phyloP scores from a whole-genome alignment of 2,329 filamentous ascomycete genomes.

The Clonostachys rosea region DNA sequence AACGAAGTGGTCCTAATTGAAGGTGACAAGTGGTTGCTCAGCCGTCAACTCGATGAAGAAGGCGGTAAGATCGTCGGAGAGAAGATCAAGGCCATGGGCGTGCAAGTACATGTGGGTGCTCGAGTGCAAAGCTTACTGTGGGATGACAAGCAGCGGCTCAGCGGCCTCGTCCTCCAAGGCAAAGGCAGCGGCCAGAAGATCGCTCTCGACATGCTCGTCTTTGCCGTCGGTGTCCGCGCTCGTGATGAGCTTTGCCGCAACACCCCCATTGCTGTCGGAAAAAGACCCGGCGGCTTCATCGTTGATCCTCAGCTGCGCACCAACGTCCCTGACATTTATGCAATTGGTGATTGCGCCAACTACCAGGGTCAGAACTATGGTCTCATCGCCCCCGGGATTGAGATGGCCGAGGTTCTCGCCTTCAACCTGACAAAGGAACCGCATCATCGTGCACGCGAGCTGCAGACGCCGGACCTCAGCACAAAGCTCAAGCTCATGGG shows the following conservation, averaged over 20 bases:
- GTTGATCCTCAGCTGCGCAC: conserved; percentile 65
- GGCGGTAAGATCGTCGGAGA: conserved; percentile 79
- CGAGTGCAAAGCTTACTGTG: conserved; percentile 70
- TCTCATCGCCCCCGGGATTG: conserved; percentile 82
- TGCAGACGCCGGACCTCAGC: conserved; percentile 81
- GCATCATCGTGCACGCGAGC: conserved; percentile 61
- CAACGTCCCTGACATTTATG: conserved; percentile 70
- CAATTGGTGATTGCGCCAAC: conserved; percentile 86
- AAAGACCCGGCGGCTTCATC: conserved; percentile 66
- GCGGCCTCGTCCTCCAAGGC: conserved; percentile 67
- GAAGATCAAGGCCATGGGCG: conserved; percentile 73
- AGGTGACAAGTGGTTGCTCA: conserved; percentile 77
- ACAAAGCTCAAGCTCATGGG: conserved; percentile 88
- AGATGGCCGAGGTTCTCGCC: conserved; percentile 88
- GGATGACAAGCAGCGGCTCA: conserved; percentile 62
- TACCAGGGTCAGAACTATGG: conserved; percentile 86
- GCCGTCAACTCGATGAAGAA: conserved; percentile 76
- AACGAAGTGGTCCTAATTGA: conserved; percentile 74
- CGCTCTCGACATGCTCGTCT: conserved; percentile 78
- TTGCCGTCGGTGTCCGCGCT: conserved; percentile 82
- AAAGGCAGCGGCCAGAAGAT: conserved; percentile 65
- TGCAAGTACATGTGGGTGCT: conserved; percentile 77
- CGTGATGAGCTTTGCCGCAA: conserved; percentile 70
- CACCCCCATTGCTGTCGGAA: conserved; percentile 67
- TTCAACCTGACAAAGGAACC: conserved; percentile 88